Evolutionary conservation across 495 filamentous ascomycete species (phyloP).

Genomic region (Talaromyces liani): DNA sequence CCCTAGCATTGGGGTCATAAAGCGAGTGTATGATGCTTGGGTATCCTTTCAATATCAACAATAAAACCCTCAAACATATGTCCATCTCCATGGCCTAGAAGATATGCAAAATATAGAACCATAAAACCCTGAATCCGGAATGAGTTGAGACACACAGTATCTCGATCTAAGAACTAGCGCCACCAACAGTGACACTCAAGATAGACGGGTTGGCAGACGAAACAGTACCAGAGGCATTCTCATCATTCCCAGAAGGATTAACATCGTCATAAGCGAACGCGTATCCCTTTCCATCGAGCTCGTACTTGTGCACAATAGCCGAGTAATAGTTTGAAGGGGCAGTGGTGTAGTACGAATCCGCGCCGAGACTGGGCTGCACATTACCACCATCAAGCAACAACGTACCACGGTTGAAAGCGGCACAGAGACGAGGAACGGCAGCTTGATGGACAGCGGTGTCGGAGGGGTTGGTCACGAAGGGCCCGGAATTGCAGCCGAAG

Average conservation of each 20-base stretch:
- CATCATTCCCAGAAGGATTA: conserved; percentile 22
- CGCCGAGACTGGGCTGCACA: conserved; percentile 23
- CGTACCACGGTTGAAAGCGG: conserved; percentile 35
- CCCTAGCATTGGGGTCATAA: background rate
- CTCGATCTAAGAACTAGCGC: conserved; percentile 4
- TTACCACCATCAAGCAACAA: conserved; percentile 31
- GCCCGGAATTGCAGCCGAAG: conserved; percentile 41
- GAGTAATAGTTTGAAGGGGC: conserved; percentile 34
- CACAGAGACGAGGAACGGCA: conserved; percentile 42
- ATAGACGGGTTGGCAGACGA: conserved; percentile 16
- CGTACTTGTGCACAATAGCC: conserved; percentile 34
- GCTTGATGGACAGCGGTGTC: conserved; percentile 34
- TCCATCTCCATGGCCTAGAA: background rate
- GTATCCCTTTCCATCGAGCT: conserved; percentile 34
- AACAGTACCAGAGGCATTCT: conserved; percentile 28
- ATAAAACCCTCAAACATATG: background rate
- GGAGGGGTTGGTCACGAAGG: conserved; percentile 25
- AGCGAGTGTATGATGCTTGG: background rate
- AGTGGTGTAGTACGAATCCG: conserved; percentile 23
- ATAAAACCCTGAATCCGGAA: background rate
- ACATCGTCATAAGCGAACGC: conserved; percentile 45
- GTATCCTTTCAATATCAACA: background rate
- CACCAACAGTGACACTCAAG: conserved; percentile 23
- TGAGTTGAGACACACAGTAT: background rate
- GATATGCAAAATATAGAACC: background rate